Evolutionary conservation across 176 grass and related monocot genomes (phyloP), one percentile per base, ranked within the genome.

Genomic region (Otatea glauca): DNA sequence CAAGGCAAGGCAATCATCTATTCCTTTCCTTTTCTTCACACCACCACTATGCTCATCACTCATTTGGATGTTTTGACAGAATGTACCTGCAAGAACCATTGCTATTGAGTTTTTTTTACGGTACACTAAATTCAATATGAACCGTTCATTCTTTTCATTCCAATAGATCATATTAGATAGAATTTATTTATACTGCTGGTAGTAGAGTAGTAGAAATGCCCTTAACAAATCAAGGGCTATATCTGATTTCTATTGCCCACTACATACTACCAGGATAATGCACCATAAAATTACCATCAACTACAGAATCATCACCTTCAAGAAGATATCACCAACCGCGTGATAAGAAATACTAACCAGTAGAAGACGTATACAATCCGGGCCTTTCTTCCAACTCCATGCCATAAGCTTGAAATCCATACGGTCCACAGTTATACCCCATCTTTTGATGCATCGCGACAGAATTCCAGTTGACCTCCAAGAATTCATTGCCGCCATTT

Each of bases 21-120:
- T 67, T 79, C 53, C 82, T 77, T 93, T 87, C 68, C 91, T 93
- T 88, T 90, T 93, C 74, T 95, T 92, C 72, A 86, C 44, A 65
- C 68, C 85, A 74, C 18, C 74, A 17, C 72, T 91, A 58, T 86
- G 81, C 37, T 86, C 90, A 58, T 91, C 87, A 54, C 66, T 91
- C 83, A 86, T 73, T 37, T 88, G 74, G 59, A 90, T 67, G 70
- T 93, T 86, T 88, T 82, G 84, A 89, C 64, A 88, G 82, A 83
- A 93, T 78, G 89, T 42, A 74, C 76, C 89, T 91, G 37, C 5
- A 0, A 51, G 34, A 42, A 76, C 49, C 44, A 41, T 48, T 17
- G 43, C 9, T n/a, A n/a, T n/a, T n/a, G n/a, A n/a, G n/a, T n/a
- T n/a, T n/a, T n/a, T n/a, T n/a, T n/a, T n/a, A n/a, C n/a, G n/a